Base-by-base conservation (phyloP, 75 land plant genomes). In the Adiantum capillusveneris region DNA sequence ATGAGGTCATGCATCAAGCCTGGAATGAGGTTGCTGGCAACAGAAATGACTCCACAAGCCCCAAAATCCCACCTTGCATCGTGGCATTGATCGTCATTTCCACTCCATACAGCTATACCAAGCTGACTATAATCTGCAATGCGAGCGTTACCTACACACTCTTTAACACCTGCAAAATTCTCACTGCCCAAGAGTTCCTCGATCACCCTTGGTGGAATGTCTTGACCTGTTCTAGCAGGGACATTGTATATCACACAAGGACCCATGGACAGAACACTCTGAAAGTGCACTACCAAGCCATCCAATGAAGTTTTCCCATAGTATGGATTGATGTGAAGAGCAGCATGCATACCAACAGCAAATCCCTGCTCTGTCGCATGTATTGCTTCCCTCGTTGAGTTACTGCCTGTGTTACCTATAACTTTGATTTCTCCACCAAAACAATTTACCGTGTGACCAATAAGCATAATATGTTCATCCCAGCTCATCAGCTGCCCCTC, bases 391-490 rank as follows among this genome's bases (percentile, higher is more conserved):
- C 83, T 67, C 7, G 93, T 88, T n/a, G 90, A 81, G 58, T 88
- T 88, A 69, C 93, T 88, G 34, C 93, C 93, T 14, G 90, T 82
- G 73, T 85, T 88, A 6, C 93, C 93, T 44, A 87, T 73, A 11
- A 85, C 88, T 64, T 84, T 84, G 26, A 87, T 81, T 53, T 70
- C 58, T 29, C 66, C 79, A 34, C 85, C 85, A 72, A 87, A 87
- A 63, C 72, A 76, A 43, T 66, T 73, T 50, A 85, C 78, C 6
- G 88, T 85, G 63, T 87, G 89, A 22, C 68, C 89, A 62, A 87
- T 87, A 22, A 87, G 88, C 92, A 81, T 81, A 36, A 87, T 85
- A 65, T 85, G 92, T 55, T 87, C 92, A 59, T 85, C 88, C 92
- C 92, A 87, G 59, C 71, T 76, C 92, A 87, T 85, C 19, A 87